Conservation (phyloP, 2,329 filamentous ascomycete genomes). For the Alternaria consortialis region DNA sequence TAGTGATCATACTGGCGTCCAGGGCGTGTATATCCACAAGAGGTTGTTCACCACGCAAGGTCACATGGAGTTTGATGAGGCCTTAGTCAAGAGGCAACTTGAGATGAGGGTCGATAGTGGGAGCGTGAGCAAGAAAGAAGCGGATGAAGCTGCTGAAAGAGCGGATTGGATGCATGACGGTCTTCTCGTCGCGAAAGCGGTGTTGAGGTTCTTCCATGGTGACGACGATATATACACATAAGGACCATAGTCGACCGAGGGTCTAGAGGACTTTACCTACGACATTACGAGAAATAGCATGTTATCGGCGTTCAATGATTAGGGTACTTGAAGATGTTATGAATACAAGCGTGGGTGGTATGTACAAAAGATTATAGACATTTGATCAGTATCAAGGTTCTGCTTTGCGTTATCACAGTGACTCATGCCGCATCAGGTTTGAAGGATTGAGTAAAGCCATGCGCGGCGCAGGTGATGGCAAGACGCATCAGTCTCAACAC, state of each 20-base stretch:
- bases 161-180: constrained; percentile 48
- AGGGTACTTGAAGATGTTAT: not conserved
- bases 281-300: not conserved
- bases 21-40: constrained; percentile 57
- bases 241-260: not conserved
- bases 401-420: not conserved
- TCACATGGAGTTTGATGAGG: constrained; percentile 58
- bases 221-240: constrained; percentile 39
- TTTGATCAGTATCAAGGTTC: not conserved
- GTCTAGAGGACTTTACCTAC: not conserved
- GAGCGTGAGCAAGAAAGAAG: constrained; percentile 49
- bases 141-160: constrained; percentile 45
- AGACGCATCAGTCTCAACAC: not conserved
- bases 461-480: not conserved
- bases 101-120: constrained; percentile 56
- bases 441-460: not conserved
- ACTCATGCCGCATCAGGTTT: not conserved
- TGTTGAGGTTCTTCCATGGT: constrained; percentile 45
- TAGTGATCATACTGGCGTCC: constrained; percentile 56
- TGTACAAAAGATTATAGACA: not conserved
- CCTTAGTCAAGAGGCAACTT: constrained; percentile 58
- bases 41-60: constrained; percentile 59
- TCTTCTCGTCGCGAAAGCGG: constrained; percentile 39
- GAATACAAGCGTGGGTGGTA: not conserved
- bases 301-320: not conserved